These are phyloP conservation scores for Chenopodium suecicum DNA, from an alignment of 148 eudicot genomes.

Conservation along the genomic window DNA sequence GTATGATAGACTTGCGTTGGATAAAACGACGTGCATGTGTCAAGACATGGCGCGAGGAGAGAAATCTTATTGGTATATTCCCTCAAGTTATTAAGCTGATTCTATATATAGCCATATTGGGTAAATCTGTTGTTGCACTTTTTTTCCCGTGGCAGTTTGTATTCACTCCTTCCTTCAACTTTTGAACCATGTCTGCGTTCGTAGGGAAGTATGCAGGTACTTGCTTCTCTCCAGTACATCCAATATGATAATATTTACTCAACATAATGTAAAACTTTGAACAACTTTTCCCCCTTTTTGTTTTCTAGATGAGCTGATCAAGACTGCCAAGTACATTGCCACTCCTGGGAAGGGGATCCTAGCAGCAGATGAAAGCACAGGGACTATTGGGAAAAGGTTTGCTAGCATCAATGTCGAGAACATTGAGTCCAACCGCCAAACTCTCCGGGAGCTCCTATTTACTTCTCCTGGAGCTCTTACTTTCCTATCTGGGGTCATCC, in stretches of 20 bases:
- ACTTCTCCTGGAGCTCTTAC: slow-evolving; percentile 62
- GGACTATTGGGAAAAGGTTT: slow-evolving; percentile 81
- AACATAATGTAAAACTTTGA: not conserved
- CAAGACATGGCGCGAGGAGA: not conserved
- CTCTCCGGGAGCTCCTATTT: slow-evolving; percentile 83
- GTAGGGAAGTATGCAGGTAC: slow-evolving; percentile 90
- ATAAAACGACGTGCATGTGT: slow-evolving; percentile 56
- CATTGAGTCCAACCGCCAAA: slow-evolving; percentile 76
- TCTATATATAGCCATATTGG: slow-evolving; percentile 32
- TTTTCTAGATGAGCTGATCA: slow-evolving; percentile 69
- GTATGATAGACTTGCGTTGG: slow-evolving; percentile 57
- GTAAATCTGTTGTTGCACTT: slow-evolving; percentile 9
- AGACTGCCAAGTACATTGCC: slow-evolving; percentile 93
- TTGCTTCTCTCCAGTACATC: not conserved
- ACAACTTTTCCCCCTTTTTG: not conserved
- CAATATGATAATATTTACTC: not conserved
- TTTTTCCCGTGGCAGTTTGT: slow-evolving; percentile 6
- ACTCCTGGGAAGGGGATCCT: slow-evolving; percentile 92
- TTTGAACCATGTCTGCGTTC: slow-evolving; percentile 80
- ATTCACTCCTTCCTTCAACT: slow-evolving; percentile 8
- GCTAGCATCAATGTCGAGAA: slow-evolving; percentile 83
- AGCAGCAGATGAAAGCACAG: slow-evolving; percentile 93
- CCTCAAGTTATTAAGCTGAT: slow-evolving; percentile 2
- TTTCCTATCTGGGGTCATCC: slow-evolving; percentile 81
- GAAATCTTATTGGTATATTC: slow-evolving; percentile 43